Percentiles rank a stretch among this genome's conserved stretches.
Conservation (phyloP, 441 rosid species). For the Rhodomyrtus psidioides region DNA sequence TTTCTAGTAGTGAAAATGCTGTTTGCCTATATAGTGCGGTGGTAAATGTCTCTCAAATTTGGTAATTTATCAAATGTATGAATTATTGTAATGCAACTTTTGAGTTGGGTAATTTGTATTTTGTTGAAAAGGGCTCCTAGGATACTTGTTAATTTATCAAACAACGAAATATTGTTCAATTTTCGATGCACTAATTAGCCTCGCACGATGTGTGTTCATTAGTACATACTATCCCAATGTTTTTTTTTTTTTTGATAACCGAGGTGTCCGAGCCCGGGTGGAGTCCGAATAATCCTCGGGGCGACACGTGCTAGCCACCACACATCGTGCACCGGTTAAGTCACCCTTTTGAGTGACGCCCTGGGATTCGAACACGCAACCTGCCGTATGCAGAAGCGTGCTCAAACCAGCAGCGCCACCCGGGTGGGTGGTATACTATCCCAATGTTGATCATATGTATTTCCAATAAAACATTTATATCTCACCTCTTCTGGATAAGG, state of each 20-base stretch:
- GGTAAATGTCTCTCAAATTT: neutral
- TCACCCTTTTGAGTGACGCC: too few relatives aligned
- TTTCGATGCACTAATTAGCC: neutral
- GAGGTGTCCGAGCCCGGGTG: too few relatives aligned
- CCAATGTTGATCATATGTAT: neutral
- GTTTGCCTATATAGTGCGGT: neutral
- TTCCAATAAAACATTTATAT: neutral
- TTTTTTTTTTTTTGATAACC: too few relatives aligned
- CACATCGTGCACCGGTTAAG: too few relatives aligned
- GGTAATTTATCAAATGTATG: neutral
- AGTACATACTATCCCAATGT: neutral
- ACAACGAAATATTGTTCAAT: neutral
- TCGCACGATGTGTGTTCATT: neutral
- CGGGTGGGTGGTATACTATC: too few relatives aligned
- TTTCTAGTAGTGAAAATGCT: neutral
- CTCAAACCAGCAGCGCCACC: too few relatives aligned
- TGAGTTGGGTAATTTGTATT: neutral
- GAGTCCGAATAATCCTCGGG: too few relatives aligned
- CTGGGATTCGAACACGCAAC: too few relatives aligned
- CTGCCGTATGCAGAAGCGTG: too few relatives aligned
- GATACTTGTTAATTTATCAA: neutral
- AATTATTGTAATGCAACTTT: neutral
- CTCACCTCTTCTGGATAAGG: neutral
- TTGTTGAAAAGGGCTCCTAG: neutral
- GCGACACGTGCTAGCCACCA: too few relatives aligned